Base-by-base conservation (phyloP, 495 filamentous ascomycete species). In the Lasiosphaeria hispida region DNA sequence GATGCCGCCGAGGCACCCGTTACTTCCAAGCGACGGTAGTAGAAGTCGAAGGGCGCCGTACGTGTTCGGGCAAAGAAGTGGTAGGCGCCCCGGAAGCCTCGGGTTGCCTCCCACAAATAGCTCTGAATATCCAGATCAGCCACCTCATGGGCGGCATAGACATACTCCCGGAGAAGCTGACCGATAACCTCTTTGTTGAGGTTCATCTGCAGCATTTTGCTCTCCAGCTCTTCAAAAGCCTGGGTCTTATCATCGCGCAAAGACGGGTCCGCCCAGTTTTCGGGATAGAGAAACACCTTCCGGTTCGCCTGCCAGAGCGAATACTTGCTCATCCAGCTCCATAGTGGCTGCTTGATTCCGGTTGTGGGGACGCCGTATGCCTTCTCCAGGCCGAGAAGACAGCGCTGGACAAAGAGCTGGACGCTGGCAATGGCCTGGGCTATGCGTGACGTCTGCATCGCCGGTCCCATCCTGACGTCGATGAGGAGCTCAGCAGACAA, bases 401-500 rank as follows among this genome's bases (percentile, higher is more conserved):
- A 76, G 10, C 75, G 59, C 52, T 75, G 68, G 1, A 75, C 48
- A 49, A 66, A 75, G 5, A 69, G 17, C 53, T 79, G 75, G 0
- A 75, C 62, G 0, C 63, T 65, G 0, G 70, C 63, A 10, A 71
- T 72, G 10, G 73, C 75, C 51, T 78, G 75, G 56, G 70, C 71
- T 14, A 74, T 66, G 18, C 72, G 61, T 4, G 69, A 64, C 0
- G 72, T 77, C 44, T 68, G 30, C n/a, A 69, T 38, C 11, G 44
- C 53, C 3, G 72, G 10, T 1, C 64, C 53, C 69, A 76, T 74
- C 40, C 72, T 56, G 11, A 62, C 53, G 54, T 78, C 75, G 30
- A 75, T 74, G 18, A 77, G 57, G 39, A 75, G 70, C 58, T 61
- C 69, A 37, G 65, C 72, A 34, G 69, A 77, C 5, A 78, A 59